Base-by-base conservation (phyloP, 805 yeast genomes). In the Saturnispora diversa region DNA sequence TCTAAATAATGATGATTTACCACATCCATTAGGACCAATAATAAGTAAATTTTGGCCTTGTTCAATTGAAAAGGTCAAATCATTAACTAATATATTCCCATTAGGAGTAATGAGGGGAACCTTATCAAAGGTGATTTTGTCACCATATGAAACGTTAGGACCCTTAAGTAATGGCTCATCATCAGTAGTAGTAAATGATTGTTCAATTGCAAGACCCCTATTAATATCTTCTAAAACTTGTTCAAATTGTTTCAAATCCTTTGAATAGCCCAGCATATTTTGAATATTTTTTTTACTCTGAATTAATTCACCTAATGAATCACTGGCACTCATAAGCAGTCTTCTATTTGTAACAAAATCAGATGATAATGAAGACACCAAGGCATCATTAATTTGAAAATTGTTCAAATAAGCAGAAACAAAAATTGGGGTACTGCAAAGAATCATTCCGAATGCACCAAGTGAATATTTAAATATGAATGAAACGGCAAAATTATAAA, bases 21-120 rank as follows among this genome's bases (percentile, higher is more conserved):
- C 97, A 47, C 95, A 84, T 1, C 97, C 97, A 55, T 88, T 88
- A 11, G 97, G 97, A 0, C 97, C 97, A 8, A 90, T 87, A 56
- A 88, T 87, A 39, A 88, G 68, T 37, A 88, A 66, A 60, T 88
- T 92, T 38, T 87, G 80, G 26, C 96, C 96, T 25, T 75, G 81
- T 46, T 80, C 74, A 40, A 88, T 74, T 37, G 79, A 71, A 59
- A 88, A 87, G 21, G 75, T 68, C 50, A 88, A 68, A 28, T 75
- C 71, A 32, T 74, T 67, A 17, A 84, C 79, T 34, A 88, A 66
- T 0, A 79, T 70, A 32, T 84, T 88, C 41, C 85, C 81, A 4
- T 81, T 79, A 0, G 97, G 97, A 1, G 96, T 86, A 1, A 83
- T 72, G 39, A 88, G 68, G n/a, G 88, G 86, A 12, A 88, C 84